Conservation (phyloP, 164 flowering plant species). For the Nymphaea colorata region DNA sequence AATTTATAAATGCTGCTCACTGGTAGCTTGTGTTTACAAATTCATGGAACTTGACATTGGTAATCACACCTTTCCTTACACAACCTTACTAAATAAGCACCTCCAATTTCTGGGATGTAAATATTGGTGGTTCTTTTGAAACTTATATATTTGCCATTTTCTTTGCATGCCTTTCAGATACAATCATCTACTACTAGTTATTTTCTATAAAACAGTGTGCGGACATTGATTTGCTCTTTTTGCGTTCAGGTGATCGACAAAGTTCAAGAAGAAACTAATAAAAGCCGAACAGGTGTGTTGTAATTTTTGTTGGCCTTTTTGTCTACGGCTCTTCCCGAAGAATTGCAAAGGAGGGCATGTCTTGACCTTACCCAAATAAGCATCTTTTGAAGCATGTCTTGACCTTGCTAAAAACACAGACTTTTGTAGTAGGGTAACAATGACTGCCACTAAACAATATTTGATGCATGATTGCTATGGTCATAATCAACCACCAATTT, state of each 20-base stretch:
- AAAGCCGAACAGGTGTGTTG: slow-evolving; percentile 39
- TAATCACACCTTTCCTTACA: too few species aligned
- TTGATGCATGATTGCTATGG: too few species aligned
- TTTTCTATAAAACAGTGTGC: not conserved
- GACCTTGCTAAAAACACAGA: not conserved
- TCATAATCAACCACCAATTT: too few species aligned
- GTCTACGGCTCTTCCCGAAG: not conserved
- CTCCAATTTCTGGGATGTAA: too few species aligned
- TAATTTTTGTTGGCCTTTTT: not conserved
- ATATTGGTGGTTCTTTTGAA: too few species aligned
- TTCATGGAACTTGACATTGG: too few species aligned
- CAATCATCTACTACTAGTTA: too few species aligned
- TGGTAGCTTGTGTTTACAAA: too few species aligned
- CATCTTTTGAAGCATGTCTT: not conserved
- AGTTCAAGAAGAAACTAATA: slow-evolving; percentile 51
- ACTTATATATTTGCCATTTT: too few species aligned
- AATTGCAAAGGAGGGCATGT: not conserved
- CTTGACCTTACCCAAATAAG: not conserved
- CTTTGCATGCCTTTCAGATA: too few species aligned
- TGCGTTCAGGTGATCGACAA: slow-evolving; percentile 46
- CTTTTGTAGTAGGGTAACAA: not conserved
- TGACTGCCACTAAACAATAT: not conserved
- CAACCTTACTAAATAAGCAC: too few species aligned
- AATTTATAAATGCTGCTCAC: too few species aligned
- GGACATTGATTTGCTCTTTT: not conserved